Conservation (phyloP, 2,329 filamentous ascomycete genomes). For the Bretziella fagacearum region DNA sequence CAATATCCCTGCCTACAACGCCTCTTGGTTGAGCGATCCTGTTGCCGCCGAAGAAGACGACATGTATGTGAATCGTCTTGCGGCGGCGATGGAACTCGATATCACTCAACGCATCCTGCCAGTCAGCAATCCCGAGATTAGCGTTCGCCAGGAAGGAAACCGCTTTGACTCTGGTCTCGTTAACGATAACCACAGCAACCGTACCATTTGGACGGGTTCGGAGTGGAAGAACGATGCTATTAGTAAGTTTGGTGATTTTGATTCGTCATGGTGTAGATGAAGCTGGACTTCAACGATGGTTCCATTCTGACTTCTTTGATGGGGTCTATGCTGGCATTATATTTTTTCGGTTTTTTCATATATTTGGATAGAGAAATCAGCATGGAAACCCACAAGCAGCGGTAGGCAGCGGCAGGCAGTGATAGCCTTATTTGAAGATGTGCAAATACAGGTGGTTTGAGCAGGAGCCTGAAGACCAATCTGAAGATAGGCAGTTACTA, state of each 20-base stretch:
- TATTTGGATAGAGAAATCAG: too few relatives aligned
- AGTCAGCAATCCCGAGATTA: constrained; percentile 19
- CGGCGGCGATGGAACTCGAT: constrained; percentile 66
- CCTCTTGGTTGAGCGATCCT: constrained; percentile 29
- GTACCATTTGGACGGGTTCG: constrained; percentile 27
- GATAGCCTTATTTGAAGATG: too few relatives aligned
- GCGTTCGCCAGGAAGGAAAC: constrained; percentile 19
- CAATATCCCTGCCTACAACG: constrained; percentile 37
- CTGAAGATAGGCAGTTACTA: too few relatives aligned
- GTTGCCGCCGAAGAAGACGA: constrained; percentile 43
- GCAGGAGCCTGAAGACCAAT: too few relatives aligned
- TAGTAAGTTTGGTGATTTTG: constrained; percentile 13
- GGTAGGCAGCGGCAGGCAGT: too few relatives aligned
- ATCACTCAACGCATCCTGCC: constrained; percentile 45
- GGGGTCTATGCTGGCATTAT: too few relatives aligned
- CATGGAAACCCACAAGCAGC: too few relatives aligned
- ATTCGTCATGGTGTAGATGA: too few relatives aligned
- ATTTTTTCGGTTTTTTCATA: too few relatives aligned
- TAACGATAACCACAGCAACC: constrained; percentile 14
- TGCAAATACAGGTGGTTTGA: too few relatives aligned
- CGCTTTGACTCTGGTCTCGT: constrained; percentile 16
- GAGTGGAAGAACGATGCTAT: constrained; percentile 22
- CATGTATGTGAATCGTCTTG: constrained; percentile 57
- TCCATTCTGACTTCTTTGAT: too few relatives aligned
- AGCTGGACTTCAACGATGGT: too few relatives aligned